phyloP scores from a whole-genome alignment of 257 asterid species.

The Ballota nigra region DNA sequence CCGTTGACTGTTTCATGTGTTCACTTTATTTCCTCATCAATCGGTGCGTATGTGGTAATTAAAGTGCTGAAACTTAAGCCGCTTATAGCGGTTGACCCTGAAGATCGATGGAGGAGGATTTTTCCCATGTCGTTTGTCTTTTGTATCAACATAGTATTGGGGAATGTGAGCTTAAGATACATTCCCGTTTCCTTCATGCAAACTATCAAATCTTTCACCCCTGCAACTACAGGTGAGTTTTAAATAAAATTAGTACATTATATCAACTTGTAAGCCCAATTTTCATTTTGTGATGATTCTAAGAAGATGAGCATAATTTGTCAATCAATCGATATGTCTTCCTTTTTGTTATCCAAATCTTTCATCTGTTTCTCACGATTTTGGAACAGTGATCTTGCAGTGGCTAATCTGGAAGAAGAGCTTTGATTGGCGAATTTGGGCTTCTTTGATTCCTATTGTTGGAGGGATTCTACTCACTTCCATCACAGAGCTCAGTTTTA shows the following conservation, averaged over 20 bases:
- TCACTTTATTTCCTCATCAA: conserved; percentile 74
- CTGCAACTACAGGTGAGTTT: conserved; percentile 73
- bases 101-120: conserved; percentile 77
- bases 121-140: conserved; percentile 82
- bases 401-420: conserved; percentile 78
- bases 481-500: conserved; percentile 76
- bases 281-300: background rate
- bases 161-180: conserved; percentile 73
- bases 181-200: conserved; percentile 89
- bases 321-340: too few species aligned
- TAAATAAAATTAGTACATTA: background rate
- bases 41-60: conserved; percentile 70
- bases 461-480: conserved; percentile 85
- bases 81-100: conserved; percentile 59
- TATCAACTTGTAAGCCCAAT: background rate
- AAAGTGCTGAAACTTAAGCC: conserved; percentile 75
- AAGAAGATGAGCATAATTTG: too few species aligned
- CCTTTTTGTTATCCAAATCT: background rate
- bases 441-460: conserved; percentile 73
- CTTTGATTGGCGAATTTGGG: conserved; percentile 81
- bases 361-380: conserved; percentile 11
- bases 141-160: conserved; percentile 76
- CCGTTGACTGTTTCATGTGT: conserved; percentile 66
- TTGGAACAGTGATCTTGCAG: conserved; percentile 63
- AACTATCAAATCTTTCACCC: conserved; percentile 82